Evolutionary conservation across 2,329 filamentous ascomycete species (phyloP).

Genomic region (Metarhizium anisopliae): DNA sequence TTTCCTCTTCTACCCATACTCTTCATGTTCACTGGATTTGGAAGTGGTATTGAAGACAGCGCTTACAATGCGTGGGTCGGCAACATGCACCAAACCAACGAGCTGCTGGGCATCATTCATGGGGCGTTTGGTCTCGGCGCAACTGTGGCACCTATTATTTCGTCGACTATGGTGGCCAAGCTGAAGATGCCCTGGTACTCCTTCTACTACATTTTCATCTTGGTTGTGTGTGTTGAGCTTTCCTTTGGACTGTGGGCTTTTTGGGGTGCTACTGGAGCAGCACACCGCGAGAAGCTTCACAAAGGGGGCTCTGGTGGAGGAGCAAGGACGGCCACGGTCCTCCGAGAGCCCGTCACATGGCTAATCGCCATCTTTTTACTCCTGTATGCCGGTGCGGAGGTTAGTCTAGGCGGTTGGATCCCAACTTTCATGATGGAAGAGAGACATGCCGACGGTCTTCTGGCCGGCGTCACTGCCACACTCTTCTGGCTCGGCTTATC

Average conservation of each 20-base stretch:
- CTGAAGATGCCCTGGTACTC: slow-evolving; percentile 55
- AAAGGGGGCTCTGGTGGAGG: neutral
- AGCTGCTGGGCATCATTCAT: slow-evolving; percentile 65
- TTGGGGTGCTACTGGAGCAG: slow-evolving; percentile 50
- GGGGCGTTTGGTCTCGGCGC: slow-evolving; percentile 65
- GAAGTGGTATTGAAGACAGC: slow-evolving; percentile 58
- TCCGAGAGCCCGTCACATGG: slow-evolving; percentile 56
- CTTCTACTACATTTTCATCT: slow-evolving; percentile 71
- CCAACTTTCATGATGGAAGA: slow-evolving; percentile 80
- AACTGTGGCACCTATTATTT: slow-evolving; percentile 59
- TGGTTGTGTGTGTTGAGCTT: slow-evolving; percentile 46
- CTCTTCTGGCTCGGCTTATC: slow-evolving; percentile 83
- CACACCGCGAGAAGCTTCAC: slow-evolving; percentile 32
- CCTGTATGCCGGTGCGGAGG: slow-evolving; percentile 71
- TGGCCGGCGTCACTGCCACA: slow-evolving; percentile 66
- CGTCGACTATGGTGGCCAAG: slow-evolving; percentile 63
- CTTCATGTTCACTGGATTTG: slow-evolving; percentile 59
- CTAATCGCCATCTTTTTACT: slow-evolving; percentile 66
- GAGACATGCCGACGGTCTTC: slow-evolving; percentile 58
- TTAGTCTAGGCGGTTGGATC: slow-evolving; percentile 69
- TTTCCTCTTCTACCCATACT: slow-evolving; percentile 58
- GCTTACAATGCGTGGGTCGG: slow-evolving; percentile 56
- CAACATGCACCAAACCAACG: slow-evolving; percentile 64
- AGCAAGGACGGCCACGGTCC: slow-evolving; percentile 18
- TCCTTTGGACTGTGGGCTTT: slow-evolving; percentile 45